Percentiles rank a stretch among this genome's conserved stretches.
Evolutionary conservation across 1,284 basidiomycete genomes (phyloP).

Genomic region (Ustilago tritici): DNA sequence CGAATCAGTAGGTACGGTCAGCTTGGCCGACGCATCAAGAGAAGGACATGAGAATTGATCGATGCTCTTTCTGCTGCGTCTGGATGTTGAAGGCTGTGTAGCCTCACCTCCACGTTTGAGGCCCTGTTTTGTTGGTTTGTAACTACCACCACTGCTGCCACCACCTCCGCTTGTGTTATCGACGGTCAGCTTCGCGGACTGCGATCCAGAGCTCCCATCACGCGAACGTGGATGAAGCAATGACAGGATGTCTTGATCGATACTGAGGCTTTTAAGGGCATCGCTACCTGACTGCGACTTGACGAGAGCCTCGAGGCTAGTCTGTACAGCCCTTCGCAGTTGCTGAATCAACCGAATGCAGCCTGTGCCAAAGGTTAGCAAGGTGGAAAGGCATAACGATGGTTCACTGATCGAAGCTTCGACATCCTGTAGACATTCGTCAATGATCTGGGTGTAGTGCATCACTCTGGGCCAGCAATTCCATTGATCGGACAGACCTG

Average conservation of each 20-base stretch:
- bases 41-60: background rate
- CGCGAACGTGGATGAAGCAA: conserved; percentile 44
- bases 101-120: conserved; percentile 4
- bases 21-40: background rate
- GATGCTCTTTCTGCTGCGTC: conserved; percentile 8
- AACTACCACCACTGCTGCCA: background rate
- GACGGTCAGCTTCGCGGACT: background rate
- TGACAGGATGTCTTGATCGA: conserved; percentile 33
- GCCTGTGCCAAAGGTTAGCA: conserved; percentile 34
- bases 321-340: conserved; percentile 29
- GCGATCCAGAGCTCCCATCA: conserved; percentile 18
- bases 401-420: conserved; percentile 23
- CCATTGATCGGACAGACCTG: conserved; percentile 24
- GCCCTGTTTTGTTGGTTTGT: background rate
- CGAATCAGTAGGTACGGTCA: background rate
- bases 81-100: background rate
- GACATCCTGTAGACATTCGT: conserved; percentile 38
- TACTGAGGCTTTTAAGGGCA: conserved; percentile 5
- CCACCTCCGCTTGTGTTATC: conserved; percentile 1
- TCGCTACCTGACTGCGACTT: conserved; percentile 20
- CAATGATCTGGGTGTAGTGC: conserved; percentile 38
- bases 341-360: conserved; percentile 39
- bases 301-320: conserved; percentile 38
- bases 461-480: conserved; percentile 46
- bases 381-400: conserved; percentile 18